phyloP scores from a whole-genome alignment of 2,329 filamentous ascomycete genomes.

The Botryosphaeria dothidea region DNA sequence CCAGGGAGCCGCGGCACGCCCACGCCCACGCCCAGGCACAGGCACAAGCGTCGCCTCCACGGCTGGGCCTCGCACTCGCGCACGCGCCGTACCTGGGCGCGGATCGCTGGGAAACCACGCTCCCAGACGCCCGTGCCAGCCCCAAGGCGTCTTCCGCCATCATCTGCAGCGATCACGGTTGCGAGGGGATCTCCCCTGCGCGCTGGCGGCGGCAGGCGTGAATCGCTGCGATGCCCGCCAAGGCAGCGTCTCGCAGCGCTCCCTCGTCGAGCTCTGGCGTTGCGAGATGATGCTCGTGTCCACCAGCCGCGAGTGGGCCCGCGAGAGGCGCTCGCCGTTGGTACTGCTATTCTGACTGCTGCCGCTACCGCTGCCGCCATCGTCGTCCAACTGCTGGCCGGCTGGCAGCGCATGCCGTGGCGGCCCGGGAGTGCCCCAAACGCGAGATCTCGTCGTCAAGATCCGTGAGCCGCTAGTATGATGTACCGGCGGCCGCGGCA shows the following conservation, averaged over 20 bases:
- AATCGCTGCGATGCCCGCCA: slow-evolving; percentile 10
- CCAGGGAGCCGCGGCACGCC: neutral
- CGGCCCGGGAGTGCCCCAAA: slow-evolving; percentile 18
- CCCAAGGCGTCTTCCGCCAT: slow-evolving; percentile 2
- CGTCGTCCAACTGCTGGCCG: no score
- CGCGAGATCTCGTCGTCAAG: slow-evolving; percentile 23
- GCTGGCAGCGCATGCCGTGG: no score
- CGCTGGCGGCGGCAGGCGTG: neutral
- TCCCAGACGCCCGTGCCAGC: neutral
- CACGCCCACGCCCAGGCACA: neutral
- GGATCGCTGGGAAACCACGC: slow-evolving; percentile 2
- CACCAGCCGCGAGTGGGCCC: slow-evolving; percentile 7
- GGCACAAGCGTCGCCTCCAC: neutral
- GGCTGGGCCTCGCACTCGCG: neutral
- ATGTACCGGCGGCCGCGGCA: slow-evolving; percentile 18
- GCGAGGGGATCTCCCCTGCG: slow-evolving; percentile 9
- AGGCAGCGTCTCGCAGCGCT: slow-evolving; percentile 8
- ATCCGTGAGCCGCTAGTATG: slow-evolving; percentile 32
- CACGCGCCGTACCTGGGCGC: slow-evolving; percentile 10
- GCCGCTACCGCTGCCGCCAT: neutral
- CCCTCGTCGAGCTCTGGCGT: neutral
- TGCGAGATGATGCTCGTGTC: slow-evolving; percentile 19
- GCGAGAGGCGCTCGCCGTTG: neutral
- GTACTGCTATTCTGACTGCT: neutral
- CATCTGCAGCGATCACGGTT: slow-evolving; percentile 18